phyloP scores from a whole-genome alignment of 1,284 basidiomycete species.

The Lignosus rhinocerotis region DNA sequence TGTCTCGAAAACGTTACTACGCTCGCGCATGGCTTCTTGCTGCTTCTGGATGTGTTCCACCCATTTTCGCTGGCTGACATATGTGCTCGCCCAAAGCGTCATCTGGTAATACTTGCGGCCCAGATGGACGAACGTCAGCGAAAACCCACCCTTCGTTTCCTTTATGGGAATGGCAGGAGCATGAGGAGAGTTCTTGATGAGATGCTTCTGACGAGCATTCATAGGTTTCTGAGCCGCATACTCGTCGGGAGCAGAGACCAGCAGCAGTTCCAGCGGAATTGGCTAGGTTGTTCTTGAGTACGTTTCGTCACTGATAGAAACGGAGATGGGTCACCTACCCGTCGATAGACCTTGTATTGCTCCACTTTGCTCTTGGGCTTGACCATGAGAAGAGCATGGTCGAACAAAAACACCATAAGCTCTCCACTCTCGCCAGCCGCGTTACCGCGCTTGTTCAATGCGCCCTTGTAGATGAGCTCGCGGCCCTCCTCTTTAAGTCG shows the following conservation, averaged over 20 bases:
- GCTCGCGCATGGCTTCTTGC: constrained; percentile 83
- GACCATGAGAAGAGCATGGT: constrained; percentile 95
- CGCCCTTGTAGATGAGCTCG: constrained; percentile 93
- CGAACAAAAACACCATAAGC: constrained; percentile 93
- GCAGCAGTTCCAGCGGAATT: constrained; percentile 92
- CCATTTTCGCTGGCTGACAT: constrained; percentile 91
- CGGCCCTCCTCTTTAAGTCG: constrained; percentile 85
- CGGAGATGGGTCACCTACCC: constrained; percentile 53
- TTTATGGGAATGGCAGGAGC: constrained; percentile 38
- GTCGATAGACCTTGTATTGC: constrained; percentile 91
- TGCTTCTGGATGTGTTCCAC: constrained; percentile 90
- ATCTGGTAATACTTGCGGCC: constrained; percentile 93
- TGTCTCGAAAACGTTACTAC: constrained; percentile 88
- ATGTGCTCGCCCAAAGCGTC: constrained; percentile 90
- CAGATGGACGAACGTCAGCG: constrained; percentile 91
- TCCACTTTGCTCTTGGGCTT: constrained; percentile 94
- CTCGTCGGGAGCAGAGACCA: constrained; percentile 84
- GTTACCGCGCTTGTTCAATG: constrained; percentile 87
- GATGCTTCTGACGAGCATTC: constrained; percentile 28
- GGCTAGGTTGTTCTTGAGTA: constrained; percentile 52
- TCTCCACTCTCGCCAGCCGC: constrained; percentile 82
- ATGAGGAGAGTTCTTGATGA: constrained; percentile 35
- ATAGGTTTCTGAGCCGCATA: constrained; percentile 27
- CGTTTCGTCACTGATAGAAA: constrained; percentile 3
- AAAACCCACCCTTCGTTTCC: constrained; percentile 86